Evolutionary conservation across 441 rosid species (phyloP), one percentile per base, ranked within the genome.

Genomic region (Pelargonium citronellum): DNA sequence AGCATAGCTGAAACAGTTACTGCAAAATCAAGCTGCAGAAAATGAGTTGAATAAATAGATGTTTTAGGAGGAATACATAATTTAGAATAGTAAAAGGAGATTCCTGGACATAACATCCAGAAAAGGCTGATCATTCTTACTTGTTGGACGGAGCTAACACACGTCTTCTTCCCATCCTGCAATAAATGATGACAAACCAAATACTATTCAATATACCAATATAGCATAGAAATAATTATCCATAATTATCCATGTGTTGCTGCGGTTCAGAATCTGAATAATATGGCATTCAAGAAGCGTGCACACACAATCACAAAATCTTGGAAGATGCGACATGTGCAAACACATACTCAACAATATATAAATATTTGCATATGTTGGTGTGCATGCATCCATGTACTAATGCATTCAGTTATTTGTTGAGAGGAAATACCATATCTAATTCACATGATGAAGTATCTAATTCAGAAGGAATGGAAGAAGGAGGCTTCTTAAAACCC

Each of bases 11-110:
- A 92, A 71, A 89, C 79, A 1, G 96, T 95, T 73, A 82, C 98
- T 58, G 93, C 91, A 87, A 95, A 92, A 81, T 92, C 99, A 80
- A 95, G 90, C 97, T 92, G 91, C 78, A 77, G 69, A 78, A 65
- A 78, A 15, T 66, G 71, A 74, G 65, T 55, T 63, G 68, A 66
- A 44, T 73, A 16, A 72, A 66, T 74, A 66, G 57, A 27, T 78
- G 30, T 12, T 34, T 53, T 49, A 41, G 69, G 27, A 55, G 49
- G 67, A 64, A 9, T 61, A 9, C 72, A 69, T 16, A 22, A 71
- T 15, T 37, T 69, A 55, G 44, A 70, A 47, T 68, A 74, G 77
- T 68, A 10, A 73, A 15, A 17, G 67, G 71, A 67, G 41, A 78
- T 74, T 66, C 51, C 30, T 34, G 71, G 10, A 20, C 44, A 27